Evolutionary conservation across 2,329 filamentous ascomycete genomes (phyloP).

Genomic region (Mariannaea elegans): DNA sequence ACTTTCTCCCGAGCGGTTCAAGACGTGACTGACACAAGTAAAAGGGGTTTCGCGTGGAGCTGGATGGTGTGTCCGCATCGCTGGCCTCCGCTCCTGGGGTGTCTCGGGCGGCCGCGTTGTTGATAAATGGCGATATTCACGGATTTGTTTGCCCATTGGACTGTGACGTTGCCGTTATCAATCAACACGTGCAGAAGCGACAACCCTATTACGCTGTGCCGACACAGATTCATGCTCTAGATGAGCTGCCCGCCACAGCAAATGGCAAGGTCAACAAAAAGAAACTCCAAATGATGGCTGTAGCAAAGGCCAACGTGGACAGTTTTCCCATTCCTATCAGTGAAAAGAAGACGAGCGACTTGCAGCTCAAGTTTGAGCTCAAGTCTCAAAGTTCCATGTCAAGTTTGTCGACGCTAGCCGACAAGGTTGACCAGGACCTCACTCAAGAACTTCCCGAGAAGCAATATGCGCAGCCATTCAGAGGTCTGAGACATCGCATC

Average conservation of each 20-base stretch:
- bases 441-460: constrained; percentile 51
- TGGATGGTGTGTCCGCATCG: constrained; percentile 64
- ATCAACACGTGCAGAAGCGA: constrained; percentile 50
- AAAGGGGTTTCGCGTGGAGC: constrained; percentile 67
- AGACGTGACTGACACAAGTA: background rate
- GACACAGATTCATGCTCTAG: constrained; percentile 52
- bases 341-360: constrained; percentile 9
- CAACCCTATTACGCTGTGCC: constrained; percentile 67
- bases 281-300: constrained; percentile 49
- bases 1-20: background rate
- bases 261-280: constrained; percentile 68
- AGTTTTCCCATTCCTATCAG: constrained; percentile 3
- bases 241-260: constrained; percentile 57
- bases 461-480: constrained; percentile 48
- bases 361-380: constrained; percentile 35
- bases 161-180: constrained; percentile 49
- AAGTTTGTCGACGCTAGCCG: constrained; percentile 36
- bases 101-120: constrained; percentile 56
- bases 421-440: constrained; percentile 41
- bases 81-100: constrained; percentile 57
- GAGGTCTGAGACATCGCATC: constrained; percentile 54
- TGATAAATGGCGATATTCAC: constrained; percentile 58
- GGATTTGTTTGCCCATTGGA: constrained; percentile 56
- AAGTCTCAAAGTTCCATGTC: constrained; percentile 44
- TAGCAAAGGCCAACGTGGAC: constrained; percentile 12